Evolutionary conservation across 1,284 basidiomycete genomes (phyloP), one percentile per base, ranked within the genome.

Genomic region (Puccinia horiana): DNA sequence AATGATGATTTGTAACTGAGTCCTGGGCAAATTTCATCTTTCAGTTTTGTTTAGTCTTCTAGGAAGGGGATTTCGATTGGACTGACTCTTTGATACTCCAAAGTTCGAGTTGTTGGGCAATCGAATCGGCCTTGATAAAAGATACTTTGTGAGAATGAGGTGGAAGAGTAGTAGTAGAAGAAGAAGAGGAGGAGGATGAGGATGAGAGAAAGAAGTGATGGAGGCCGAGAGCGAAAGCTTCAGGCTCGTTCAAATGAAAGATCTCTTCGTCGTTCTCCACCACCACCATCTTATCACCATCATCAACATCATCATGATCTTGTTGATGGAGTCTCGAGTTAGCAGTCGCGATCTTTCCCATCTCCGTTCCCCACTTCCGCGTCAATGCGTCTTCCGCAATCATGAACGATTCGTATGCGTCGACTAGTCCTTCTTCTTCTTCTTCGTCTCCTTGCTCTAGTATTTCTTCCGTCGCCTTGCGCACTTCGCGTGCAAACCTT

Each of bases 1-100:
- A 35, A 80, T 35, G 12, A 80, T 16, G 56, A 80, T 80, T 40
- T 80, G 77, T 12, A 80, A 37, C 58, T 80, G 65, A 56, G 63
- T 69, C 67, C 77, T 80, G 44, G 9, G 32, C 12, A 77, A n/a
- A 52, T 32, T 29, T 18, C 6, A 56, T 26, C 47, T 35, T 16
- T 8, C 44, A 47, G 9, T 8, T 16, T 8, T 16, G 16, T 16
- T 8, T 16, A 47, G 16, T 47, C 8, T 47, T 47, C 44, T 47
- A 8, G 16, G 44, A 16, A 16, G 9, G 44, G 44, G 16, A 8
- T 47, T 47, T 16, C 16, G 35, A 4, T 20, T 37, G 26, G n/a
- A 58, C 77, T 80, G n/a, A 80, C 77, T 80, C 77, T 32, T 42
- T 72, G 23, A 29, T 69, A 2, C 63, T 49, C 77, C 77, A 80